Evolutionary conservation across 2,329 filamentous ascomycete genomes (phyloP), one percentile per base, ranked within the genome.

Genomic region (Ophiosphaerella herpotricha): DNA sequence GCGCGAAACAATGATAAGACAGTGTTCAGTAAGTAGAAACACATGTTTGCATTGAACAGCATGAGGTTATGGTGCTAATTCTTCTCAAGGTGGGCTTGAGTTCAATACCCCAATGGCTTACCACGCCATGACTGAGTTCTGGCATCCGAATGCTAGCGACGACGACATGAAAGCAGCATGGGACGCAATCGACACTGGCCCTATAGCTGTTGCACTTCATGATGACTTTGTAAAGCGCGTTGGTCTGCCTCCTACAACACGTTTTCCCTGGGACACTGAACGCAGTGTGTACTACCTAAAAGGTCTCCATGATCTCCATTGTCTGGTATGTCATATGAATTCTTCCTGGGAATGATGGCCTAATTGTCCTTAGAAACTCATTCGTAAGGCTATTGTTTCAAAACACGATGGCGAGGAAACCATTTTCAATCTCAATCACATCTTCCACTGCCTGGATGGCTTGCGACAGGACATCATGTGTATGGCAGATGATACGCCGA

Each of bases 381-480:
- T 71, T 16, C 68, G 68, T 21, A 70, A 70, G 50, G 64, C 67
- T 7, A 68, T 72, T 24, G 57, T 63, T 6, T 58, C 64, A n/a
- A 66, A 66, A 36, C 63, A 68, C 26, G 53, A 61, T 16, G 57
- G 57, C 34, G 51, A 60, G 2, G 57, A 60, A 12, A 59, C 57
- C 12, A 58, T 45, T 3, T 66, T 68, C 45, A 52, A 58, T 43
- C 53, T 69, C 1, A 42, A 59, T 18, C 70, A 73, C 42, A 52
- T 73, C 18, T 62, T 67, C 32, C 70, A 72, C 40, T 73, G 68
- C 40, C 44, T 72, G 8, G 68, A 72, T 39, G 62, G 62, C 8
- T 43, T 73, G 11, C 61, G 70, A 39, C 68, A 72, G 56, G 64
- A 70, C 42, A 63, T 72, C 48, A 66, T 71, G 52, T 73, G 70